These are phyloP conservation scores for Mortierella sp. DNA, from an alignment of 371 early-diverging fungal genomes.

Conservation along the genomic window DNA sequence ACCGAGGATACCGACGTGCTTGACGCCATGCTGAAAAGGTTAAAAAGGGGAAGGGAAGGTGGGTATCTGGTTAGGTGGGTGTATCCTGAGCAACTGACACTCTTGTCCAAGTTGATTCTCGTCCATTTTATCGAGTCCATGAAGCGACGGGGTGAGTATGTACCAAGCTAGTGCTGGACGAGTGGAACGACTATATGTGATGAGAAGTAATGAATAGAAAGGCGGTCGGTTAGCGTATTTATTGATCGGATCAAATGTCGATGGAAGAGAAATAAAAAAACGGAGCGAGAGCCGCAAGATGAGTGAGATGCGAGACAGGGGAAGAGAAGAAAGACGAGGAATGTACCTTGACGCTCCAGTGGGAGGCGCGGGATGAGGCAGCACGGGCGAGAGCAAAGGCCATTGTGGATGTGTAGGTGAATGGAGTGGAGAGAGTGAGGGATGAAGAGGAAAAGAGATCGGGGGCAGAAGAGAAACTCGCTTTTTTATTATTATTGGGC, in stretches of 20 bases:
- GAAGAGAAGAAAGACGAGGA: background rate
- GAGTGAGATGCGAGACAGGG: background rate
- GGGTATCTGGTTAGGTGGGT: background rate
- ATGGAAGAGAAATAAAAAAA: background rate
- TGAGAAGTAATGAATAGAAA: background rate
- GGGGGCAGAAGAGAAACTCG: background rate
- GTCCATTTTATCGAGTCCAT: background rate
- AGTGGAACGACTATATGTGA: slow-evolving; percentile 34
- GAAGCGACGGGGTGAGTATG: background rate
- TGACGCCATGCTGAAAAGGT: slow-evolving; percentile 56
- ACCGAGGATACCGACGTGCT: slow-evolving; percentile 82
- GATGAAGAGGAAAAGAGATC: background rate
- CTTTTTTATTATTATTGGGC: background rate
- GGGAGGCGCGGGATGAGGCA: slow-evolving; percentile 49
- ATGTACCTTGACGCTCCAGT: slow-evolving; percentile 55
- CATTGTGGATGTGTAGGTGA: slow-evolving; percentile 31
- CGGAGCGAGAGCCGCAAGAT: background rate
- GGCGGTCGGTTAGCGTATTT: background rate
- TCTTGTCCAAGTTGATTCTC: background rate
- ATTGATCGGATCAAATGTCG: background rate
- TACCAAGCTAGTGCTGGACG: slow-evolving; percentile 49
- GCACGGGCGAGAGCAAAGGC: slow-evolving; percentile 52
- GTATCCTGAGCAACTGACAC: background rate
- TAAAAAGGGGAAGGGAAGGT: background rate
- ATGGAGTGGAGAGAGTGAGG: slow-evolving; percentile 1